Evolutionary conservation across 2,329 filamentous ascomycete genomes (phyloP).

Genomic region (Cordyceps sp.): DNA sequence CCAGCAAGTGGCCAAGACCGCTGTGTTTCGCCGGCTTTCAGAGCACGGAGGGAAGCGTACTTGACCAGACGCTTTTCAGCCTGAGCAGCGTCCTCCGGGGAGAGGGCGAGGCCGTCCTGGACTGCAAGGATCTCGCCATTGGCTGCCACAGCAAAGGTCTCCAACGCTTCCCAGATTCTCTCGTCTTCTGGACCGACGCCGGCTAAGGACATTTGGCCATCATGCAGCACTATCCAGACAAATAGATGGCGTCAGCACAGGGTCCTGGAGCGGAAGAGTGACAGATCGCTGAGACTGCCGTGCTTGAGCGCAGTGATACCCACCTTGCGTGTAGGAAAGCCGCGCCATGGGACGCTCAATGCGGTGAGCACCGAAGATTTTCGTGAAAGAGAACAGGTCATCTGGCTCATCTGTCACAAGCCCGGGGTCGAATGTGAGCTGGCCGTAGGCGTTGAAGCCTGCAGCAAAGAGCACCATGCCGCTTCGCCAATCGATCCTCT

Average conservation of each 20-base stretch:
- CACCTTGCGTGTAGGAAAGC: constrained; percentile 31
- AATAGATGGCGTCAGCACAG: too few species aligned
- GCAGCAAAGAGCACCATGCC: constrained; percentile 33
- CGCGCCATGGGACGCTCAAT: constrained; percentile 19
- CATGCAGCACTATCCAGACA: constrained; percentile 8
- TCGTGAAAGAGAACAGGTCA: constrained; percentile 28
- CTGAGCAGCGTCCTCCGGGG: constrained; percentile 2
- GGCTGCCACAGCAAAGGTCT: constrained; percentile 4
- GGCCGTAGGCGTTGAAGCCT: constrained; percentile 43
- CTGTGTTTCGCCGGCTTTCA: constrained; percentile 2
- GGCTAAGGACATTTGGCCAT: constrained; percentile 8
- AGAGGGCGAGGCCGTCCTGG: background rate
- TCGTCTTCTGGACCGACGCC: constrained; percentile 4
- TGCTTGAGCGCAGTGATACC: constrained; percentile 5
- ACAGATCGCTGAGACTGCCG: background rate
- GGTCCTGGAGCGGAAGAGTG: background rate
- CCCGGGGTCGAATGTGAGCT: constrained; percentile 24
- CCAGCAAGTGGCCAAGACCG: constrained; percentile 9
- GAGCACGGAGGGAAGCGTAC: constrained; percentile 8
- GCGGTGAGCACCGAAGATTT: constrained; percentile 18
- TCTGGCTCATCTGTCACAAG: constrained; percentile 16
- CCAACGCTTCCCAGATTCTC: constrained; percentile 1
- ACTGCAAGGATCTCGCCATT: constrained; percentile 5
- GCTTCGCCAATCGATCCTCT: background rate
- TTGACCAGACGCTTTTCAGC: constrained; percentile 6